These are phyloP conservation scores for Pluteus cervinus DNA, from an alignment of 768 basidiomycete genomes.

Conservation along the genomic window DNA sequence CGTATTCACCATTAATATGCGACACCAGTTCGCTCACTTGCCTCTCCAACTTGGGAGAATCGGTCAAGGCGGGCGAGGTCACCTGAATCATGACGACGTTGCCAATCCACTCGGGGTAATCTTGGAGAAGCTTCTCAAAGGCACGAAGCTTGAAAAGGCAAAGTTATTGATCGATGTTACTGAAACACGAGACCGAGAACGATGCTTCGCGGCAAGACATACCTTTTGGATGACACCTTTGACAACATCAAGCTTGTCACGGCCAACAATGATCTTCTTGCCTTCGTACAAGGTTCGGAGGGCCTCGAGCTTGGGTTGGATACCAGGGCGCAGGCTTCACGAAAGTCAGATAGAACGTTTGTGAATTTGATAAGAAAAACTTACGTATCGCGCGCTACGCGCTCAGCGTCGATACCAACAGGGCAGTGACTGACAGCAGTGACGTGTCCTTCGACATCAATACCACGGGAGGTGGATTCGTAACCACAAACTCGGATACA, in stretches of 20 bases:
- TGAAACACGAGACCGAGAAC: neutral
- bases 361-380: slow-evolving; percentile 16
- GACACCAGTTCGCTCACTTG: slow-evolving; percentile 92
- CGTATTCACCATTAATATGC: slow-evolving; percentile 94
- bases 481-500: slow-evolving; percentile 96
- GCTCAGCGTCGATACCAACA: slow-evolving; percentile 90
- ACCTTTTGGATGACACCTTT: slow-evolving; percentile 97
- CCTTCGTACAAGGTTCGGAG: slow-evolving; percentile 82
- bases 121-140: slow-evolving; percentile 88
- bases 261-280: slow-evolving; percentile 97
- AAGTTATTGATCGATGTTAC: slow-evolving; percentile 1
- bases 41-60: slow-evolving; percentile 89
- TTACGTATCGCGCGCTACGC: slow-evolving; percentile 77
- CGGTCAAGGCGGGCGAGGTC: slow-evolving; percentile 87
- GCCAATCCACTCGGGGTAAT: slow-evolving; percentile 94
- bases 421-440: slow-evolving; percentile 85
- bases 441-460: slow-evolving; percentile 85
- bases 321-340: slow-evolving; percentile 62
- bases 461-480: slow-evolving; percentile 65
- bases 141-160: slow-evolving; percentile 66
- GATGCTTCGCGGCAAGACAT: slow-evolving; percentile 3
- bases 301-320: slow-evolving; percentile 86
- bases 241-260: slow-evolving; percentile 98
- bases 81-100: slow-evolving; percentile 89
- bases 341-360: slow-evolving; percentile 1